Base-by-base conservation (phyloP, 2,329 filamentous ascomycete genomes). In the Cladosporium oxysporum region DNA sequence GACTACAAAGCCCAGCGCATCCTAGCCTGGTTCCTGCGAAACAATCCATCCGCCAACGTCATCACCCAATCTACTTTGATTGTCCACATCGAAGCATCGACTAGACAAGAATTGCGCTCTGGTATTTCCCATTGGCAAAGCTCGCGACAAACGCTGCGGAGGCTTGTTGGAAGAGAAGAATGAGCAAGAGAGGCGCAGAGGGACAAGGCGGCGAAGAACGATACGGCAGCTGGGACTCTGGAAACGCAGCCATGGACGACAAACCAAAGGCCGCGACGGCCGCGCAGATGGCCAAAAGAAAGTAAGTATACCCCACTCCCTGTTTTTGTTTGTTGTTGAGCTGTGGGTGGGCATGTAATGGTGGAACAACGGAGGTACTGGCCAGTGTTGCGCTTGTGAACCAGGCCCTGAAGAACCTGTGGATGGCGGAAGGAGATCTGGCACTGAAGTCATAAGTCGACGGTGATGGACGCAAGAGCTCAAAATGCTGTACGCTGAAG, bases 201-300 rank as follows among this genome's bases (percentile, higher is more conserved):
- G 66, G 58, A 37, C 73, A 71, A 66, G 70, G 71, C 64, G 75
- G 70, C 62, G 72, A 69, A 64, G 71, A 73, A 28, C 65, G 73
- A 66, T 75, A 74, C 66, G 72, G 72, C 49, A 68, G 67, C 33
- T 57, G 61, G 55, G 66, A 66, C 37, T 50, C 63, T 53, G 58
- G 62, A 33, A 57, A 65, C 26, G 37, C 29, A 57, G 35, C 61
- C 33, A 66, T 67, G 69, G 71, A 69, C 14, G 72, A 75, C 58
- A 70, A 70, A 68, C 74, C 74, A 23, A 64, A 65, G 55, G 65
- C 69, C 63, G 75, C 76, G 57, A 77, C 75, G 29, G 74, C 75
- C 31, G 76, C 76, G 57, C 76, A 77, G 70, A 65, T 77, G 71
- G 75, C 75, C 55, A 66, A 67, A 58, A 70, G 75, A 65, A 77